Percentiles rank a stretch among this genome's conserved stretches.
Conservation (phyloP, 2,329 filamentous ascomycete species). For the Ophiostoma quercus region DNA sequence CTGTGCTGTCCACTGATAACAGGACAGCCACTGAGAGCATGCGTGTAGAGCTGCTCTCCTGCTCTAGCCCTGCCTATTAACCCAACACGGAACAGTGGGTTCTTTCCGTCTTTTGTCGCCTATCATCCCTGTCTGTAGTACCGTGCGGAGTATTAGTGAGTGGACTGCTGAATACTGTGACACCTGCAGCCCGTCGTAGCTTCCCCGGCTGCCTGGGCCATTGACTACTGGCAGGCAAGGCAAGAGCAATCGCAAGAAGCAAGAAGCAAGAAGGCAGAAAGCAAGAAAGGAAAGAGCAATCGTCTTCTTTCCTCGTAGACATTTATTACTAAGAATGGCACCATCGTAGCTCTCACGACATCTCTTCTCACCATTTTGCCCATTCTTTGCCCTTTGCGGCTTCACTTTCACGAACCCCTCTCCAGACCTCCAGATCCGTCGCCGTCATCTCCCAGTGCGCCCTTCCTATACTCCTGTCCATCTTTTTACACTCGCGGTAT, state of each 20-base stretch:
- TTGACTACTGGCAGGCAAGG: background rate
- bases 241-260: background rate
- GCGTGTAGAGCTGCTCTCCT: background rate
- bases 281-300: background rate
- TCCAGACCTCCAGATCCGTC: background rate
- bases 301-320: background rate
- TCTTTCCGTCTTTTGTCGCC: conserved; percentile 4
- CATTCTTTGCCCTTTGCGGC: background rate
- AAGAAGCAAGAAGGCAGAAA: background rate
- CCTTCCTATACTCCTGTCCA: background rate
- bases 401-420: background rate
- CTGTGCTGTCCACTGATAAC: background rate
- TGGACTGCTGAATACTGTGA: background rate
- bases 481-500: background rate
- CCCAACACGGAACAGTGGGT: background rate
- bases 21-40: background rate
- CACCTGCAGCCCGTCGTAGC: conserved; percentile 7
- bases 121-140: background rate
- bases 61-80: background rate
- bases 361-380: background rate
- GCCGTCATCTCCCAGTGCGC: background rate
- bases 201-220: conserved; percentile 9
- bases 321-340: background rate
- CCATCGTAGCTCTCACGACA: background rate
- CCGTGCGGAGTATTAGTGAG: background rate